A percentile compares a stretch with the other conserved stretches of the same genome.
Evolutionary conservation across 129 eudicot genomes (phyloP).

Genomic region (Chrysanthemum makinoi): DNA sequence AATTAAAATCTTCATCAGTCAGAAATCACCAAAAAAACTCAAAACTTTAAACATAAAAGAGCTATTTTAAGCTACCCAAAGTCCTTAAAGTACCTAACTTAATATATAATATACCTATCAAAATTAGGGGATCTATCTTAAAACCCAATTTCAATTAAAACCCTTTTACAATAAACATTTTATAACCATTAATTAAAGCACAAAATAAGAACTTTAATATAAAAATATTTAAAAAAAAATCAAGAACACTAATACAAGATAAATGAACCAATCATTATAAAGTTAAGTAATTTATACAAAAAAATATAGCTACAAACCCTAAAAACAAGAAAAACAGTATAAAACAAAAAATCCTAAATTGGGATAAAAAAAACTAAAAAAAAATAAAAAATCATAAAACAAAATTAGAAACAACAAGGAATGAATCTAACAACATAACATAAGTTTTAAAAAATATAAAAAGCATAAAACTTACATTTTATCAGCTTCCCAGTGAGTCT

Average conservation of each 20-base stretch:
- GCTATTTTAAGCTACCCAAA: slow-evolving; percentile 1
- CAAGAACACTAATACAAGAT: slow-evolving; percentile 3
- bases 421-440: slow-evolving; percentile 29
- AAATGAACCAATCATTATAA: neutral
- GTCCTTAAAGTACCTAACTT: neutral
- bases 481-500: slow-evolving; percentile 99
- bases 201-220: neutral
- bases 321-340: neutral
- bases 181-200: neutral
- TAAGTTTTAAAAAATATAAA: neutral
- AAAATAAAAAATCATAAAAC: neutral
- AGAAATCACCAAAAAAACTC: slow-evolving; percentile 1
- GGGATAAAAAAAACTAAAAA: too few species aligned
- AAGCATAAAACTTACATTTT: slow-evolving; percentile 59
- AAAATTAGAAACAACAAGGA: slow-evolving; percentile 12
- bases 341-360: slow-evolving; percentile 9
- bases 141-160: neutral
- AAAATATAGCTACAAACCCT: slow-evolving; percentile 21
- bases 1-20: neutral
- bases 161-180: neutral
- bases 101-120: neutral
- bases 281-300: slow-evolving; percentile 4
- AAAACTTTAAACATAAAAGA: slow-evolving; percentile 14
- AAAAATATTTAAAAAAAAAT: slow-evolving; percentile 4
- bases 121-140: neutral